Conservation (phyloP, 2,329 filamentous ascomycete genomes). For the Ophiostoma himal-ulmi region DNA sequence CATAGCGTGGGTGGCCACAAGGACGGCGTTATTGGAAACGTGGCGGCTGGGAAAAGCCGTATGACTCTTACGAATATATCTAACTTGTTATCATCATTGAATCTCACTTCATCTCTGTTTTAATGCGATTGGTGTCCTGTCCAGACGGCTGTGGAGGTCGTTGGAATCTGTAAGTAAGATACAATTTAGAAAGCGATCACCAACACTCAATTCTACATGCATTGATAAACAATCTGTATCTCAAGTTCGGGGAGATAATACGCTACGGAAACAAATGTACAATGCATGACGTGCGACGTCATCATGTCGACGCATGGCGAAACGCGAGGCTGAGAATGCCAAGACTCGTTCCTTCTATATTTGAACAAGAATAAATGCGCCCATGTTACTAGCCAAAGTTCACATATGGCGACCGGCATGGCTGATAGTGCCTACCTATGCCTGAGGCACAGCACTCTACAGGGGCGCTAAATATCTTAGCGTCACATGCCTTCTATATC, state of each 20-base stretch:
- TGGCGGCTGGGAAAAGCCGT: not conserved
- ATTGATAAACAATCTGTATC: too few species aligned
- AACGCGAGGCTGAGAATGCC: conserved; percentile 19
- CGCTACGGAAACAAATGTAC: not conserved
- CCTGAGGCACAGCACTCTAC: not conserved
- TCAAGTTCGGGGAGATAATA: not conserved
- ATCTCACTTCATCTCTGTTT: not conserved
- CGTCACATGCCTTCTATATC: not conserved
- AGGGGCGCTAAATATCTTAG: conserved; percentile 1
- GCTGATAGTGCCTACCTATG: not conserved
- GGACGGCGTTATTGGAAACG: not conserved
- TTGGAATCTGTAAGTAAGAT: too few species aligned
- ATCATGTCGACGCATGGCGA: not conserved
- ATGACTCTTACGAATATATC: not conserved
- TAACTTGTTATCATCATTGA: not conserved
- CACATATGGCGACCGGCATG: not conserved
- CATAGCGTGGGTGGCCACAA: not conserved
- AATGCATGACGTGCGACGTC: not conserved
- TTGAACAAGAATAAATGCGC: not conserved
- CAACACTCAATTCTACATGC: too few species aligned
- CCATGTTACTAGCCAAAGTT: not conserved
- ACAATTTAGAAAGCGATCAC: too few species aligned
- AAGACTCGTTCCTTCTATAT: conserved; percentile 16
- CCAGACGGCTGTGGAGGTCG: too few species aligned
- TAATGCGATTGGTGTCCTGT: too few species aligned